phyloP scores from a whole-genome alignment of 345 rosid genomes.

The Geranium rotundifolium region DNA sequence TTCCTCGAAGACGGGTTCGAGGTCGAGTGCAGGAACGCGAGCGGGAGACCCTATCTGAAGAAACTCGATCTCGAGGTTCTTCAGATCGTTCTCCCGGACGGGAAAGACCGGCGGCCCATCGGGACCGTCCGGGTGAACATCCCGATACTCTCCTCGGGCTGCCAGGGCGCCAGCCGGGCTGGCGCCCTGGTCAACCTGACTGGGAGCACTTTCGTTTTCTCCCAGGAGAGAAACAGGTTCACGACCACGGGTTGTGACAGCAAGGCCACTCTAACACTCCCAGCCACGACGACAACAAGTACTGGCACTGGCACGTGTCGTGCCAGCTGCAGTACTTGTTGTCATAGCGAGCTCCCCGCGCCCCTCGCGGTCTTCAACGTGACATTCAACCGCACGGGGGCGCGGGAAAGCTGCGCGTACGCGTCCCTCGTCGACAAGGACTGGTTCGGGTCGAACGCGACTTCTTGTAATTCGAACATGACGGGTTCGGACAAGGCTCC shows the following conservation, averaged over 20 bases:
- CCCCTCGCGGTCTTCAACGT: background rate
- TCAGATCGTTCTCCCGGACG: background rate
- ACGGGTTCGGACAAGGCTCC: background rate
- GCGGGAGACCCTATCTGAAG: background rate
- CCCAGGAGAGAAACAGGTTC: background rate
- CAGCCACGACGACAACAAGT: background rate
- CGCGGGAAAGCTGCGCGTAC: background rate
- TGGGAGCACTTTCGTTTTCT: background rate
- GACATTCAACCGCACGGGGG: background rate
- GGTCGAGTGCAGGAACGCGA: background rate
- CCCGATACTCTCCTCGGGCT: background rate
- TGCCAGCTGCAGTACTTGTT: background rate
- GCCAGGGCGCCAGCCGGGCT: background rate
- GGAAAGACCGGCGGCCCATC: background rate
- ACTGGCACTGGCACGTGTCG: background rate
- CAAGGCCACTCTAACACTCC: background rate
- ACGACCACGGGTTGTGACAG: background rate
- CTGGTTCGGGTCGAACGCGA: background rate
- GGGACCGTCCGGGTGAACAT: background rate
- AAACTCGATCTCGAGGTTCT: background rate
- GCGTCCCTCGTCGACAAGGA: background rate
- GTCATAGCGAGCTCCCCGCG: background rate
- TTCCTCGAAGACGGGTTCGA: background rate
- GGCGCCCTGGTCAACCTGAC: background rate
- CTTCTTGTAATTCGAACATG: background rate